A percentile compares a stretch with the other conserved stretches of the same genome.
Evolutionary conservation across 257 asterid genomes (phyloP).

Genomic region (Forsythia suspensa): DNA sequence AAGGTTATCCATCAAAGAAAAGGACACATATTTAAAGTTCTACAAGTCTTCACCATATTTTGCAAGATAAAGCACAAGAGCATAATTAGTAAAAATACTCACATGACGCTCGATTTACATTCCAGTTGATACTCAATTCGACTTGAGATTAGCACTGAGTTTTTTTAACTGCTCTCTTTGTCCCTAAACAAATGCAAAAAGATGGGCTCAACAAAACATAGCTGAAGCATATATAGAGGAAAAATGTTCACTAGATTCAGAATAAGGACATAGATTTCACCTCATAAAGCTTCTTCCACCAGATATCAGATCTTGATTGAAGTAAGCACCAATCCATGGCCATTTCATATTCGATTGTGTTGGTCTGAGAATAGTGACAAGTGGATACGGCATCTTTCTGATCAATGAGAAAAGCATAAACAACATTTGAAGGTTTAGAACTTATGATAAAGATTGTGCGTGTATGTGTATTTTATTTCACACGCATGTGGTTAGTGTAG

Average conservation of each 20-base stretch:
- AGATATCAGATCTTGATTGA: constrained; percentile 52
- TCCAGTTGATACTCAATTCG: constrained; percentile 29
- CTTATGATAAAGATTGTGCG: background rate
- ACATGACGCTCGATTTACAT: constrained; percentile 23
- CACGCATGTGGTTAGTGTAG: background rate
- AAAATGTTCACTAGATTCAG: constrained; percentile 9
- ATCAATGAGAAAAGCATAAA: constrained; percentile 13
- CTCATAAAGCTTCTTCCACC: constrained; percentile 67
- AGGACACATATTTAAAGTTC: background rate
- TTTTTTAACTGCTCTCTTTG: constrained; percentile 39
- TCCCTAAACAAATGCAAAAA: constrained; percentile 33
- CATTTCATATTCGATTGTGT: constrained; percentile 83
- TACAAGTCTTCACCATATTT: background rate
- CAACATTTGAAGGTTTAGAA: background rate
- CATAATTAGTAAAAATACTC: constrained; percentile 10
- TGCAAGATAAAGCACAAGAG: background rate
- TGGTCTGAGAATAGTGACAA: constrained; percentile 81
- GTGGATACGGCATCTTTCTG: constrained; percentile 85
- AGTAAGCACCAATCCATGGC: constrained; percentile 76
- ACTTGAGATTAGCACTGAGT: constrained; percentile 31
- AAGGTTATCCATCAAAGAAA: background rate
- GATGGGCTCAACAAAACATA: constrained; percentile 1
- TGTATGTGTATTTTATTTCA: background rate
- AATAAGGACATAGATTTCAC: constrained; percentile 29
- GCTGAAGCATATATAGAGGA: constrained; percentile 1